Evolutionary conservation across 2,329 filamentous ascomycete species (phyloP).

Genomic region (Thielaviopsis populi): DNA sequence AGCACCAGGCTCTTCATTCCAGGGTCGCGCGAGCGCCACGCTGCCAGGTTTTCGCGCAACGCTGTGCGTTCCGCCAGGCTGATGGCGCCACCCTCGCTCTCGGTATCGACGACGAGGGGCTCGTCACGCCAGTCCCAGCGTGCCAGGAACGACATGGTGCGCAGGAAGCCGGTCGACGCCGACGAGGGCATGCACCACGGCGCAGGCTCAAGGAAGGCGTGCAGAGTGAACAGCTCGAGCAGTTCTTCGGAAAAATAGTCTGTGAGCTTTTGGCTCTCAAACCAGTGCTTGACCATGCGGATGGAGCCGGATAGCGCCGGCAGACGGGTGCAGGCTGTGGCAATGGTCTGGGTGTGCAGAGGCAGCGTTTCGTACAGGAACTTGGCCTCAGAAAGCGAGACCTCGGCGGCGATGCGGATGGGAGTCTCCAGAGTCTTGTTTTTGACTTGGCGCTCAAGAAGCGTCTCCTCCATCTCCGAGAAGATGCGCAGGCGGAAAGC

Average conservation of each 20-base stretch:
- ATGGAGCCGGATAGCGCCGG: conserved; percentile 69
- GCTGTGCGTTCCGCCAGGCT: conserved; percentile 42
- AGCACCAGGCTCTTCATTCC: conserved; percentile 70
- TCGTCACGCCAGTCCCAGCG: conserved; percentile 85
- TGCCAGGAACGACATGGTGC: conserved; percentile 64
- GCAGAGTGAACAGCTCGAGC: conserved; percentile 67
- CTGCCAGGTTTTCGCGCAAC: conserved; percentile 58
- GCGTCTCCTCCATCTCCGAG: conserved; percentile 68
- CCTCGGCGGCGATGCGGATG: conserved; percentile 52
- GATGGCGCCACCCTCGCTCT: conserved; percentile 25
- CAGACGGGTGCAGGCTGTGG: conserved; percentile 65
- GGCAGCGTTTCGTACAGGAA: conserved; percentile 58
- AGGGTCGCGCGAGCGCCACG: conserved; percentile 79
- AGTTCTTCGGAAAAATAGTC: conserved; percentile 65
- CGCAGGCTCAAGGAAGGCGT: conserved; percentile 64
- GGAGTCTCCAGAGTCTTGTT: conserved; percentile 53
- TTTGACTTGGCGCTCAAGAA: conserved; percentile 65
- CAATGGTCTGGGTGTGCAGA: conserved; percentile 66
- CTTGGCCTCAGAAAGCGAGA: conserved; percentile 54
- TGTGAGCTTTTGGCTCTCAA: conserved; percentile 63
- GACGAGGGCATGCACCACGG: conserved; percentile 70
- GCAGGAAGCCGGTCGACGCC: conserved; percentile 63
- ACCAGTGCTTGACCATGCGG: conserved; percentile 79
- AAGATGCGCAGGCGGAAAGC: conserved; percentile 77
- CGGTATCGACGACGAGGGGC: conserved; percentile 64